Base-by-base conservation (phyloP, 2,329 filamentous ascomycete genomes). In the Zelopaecilomyces penicillatus region DNA sequence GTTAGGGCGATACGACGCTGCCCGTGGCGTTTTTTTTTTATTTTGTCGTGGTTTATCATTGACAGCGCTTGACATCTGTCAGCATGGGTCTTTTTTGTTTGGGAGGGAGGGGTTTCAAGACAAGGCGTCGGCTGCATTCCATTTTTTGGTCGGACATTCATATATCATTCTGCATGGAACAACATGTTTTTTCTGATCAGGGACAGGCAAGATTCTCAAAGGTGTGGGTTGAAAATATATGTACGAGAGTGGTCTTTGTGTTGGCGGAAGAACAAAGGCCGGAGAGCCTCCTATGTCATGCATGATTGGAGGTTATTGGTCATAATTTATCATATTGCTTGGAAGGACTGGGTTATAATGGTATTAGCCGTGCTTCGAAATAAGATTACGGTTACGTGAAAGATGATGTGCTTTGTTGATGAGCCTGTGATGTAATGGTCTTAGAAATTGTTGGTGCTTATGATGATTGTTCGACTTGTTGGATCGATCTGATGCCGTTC, bases 1-100 rank as follows among this genome's bases (percentile, higher is more conserved):
- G 33, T 39, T 45, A 45, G 46, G 43, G 46, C 46, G 46, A 42
- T 45, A 48, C 36, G 46, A 45, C 39, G 41, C 46, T 45, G 46
- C 46, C 46, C 46, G 45, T 36, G 46, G 46, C 43, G 46, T 48
- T 45, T 37, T n/a, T 48, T 48, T 48, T 37, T 45, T 42, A 37
- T 45, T 45, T 37, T 38, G 39, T 36, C 45, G 30, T 28, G 30
- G 42, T 41, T 33, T 47, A 33, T 34, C 31, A 37, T 30, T 35
- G 19, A 19, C 19, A 19, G 19, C 19, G 19, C 19, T 19, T 19
- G 19, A 19, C 19, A 19, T 41, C 38, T 47, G 42, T 47, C 41
- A 38, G 45, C 39, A 47, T 47, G 6, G 6, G n/a, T 36, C 11
- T 36, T 36, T 19, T n/a, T 36, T 19, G n/a, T 36, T 19, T 36